These are phyloP conservation scores for Escovopsis sp. DNA, from an alignment of 2,329 filamentous ascomycete species.

Conservation along the genomic window DNA sequence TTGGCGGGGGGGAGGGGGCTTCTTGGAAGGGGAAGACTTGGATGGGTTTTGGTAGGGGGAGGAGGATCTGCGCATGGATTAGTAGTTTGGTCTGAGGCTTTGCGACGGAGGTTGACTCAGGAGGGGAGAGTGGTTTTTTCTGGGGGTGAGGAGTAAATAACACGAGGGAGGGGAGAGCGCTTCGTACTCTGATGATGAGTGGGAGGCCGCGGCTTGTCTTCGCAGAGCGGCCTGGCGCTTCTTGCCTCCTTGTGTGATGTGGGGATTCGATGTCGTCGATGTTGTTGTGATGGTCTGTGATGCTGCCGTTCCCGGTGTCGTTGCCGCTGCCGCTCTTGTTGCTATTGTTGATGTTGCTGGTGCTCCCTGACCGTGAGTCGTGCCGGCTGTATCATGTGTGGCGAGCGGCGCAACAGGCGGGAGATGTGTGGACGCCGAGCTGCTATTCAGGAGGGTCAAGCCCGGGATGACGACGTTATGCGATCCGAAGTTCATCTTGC, in stretches of 20 bases:
- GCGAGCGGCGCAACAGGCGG: conserved; percentile 1
- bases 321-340: no score
- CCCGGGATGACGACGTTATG: conserved; percentile 3
- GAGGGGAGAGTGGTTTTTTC: no score
- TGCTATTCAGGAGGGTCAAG: conserved; percentile 4
- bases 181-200: not conserved
- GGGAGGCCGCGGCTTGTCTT: conserved; percentile 1
- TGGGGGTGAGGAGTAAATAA: no score
- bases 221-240: not conserved
- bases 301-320: no score
- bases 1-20: not conserved
- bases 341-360: no score
- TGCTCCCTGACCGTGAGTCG: no score
- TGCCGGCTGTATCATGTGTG: no score
- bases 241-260: conserved; percentile 3
- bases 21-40: not conserved
- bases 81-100: no score
- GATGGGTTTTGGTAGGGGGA: no score
- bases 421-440: conserved; percentile 1
- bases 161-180: not conserved
- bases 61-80: not conserved
- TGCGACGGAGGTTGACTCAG: no score
- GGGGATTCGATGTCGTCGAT: conserved; percentile 22
- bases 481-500: not conserved
- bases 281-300: conserved; percentile 1